Evolutionary conservation across 345 rosid genomes (phyloP).

Genomic region (Arabidopsis suecica): DNA sequence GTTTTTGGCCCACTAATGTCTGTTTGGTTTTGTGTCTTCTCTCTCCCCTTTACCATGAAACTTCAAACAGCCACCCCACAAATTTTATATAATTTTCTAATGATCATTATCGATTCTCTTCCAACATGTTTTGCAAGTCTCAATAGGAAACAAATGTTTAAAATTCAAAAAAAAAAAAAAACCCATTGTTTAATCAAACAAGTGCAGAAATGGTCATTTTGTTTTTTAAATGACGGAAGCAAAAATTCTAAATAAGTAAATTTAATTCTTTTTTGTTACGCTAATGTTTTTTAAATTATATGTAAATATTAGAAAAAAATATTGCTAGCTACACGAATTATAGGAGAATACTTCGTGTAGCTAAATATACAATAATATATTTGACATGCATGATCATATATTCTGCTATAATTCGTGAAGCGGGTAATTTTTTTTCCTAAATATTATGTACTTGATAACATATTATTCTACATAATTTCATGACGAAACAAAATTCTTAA

Average conservation of each 20-base stretch:
- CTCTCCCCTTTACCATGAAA: not conserved
- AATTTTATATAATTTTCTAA: not conserved
- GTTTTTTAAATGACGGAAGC: not conserved
- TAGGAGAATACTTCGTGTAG: too few relatives aligned
- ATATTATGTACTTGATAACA: not conserved
- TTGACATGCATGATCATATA: too few relatives aligned
- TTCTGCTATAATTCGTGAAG: too few relatives aligned
- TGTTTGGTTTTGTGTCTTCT: conserved; percentile 13
- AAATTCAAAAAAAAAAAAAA: too few relatives aligned
- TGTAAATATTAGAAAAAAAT: too few relatives aligned
- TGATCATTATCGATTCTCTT: not conserved
- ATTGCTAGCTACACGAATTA: too few relatives aligned
- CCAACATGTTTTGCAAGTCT: conserved; percentile 6
- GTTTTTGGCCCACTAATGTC: conserved; percentile 21
- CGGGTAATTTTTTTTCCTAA: too few relatives aligned
- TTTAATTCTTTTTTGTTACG: not conserved
- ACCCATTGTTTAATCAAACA: not conserved
- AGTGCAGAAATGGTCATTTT: not conserved
- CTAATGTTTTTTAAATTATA: too few relatives aligned
- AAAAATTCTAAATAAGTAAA: not conserved
- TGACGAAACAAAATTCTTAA: not conserved
- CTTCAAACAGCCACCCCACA: conserved; percentile 8
- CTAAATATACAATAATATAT: too few relatives aligned
- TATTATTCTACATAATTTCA: not conserved
- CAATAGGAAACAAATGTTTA: not conserved